Conservation (phyloP, 2,329 filamentous ascomycete species). For the Chrysoporthe deuterocubensis region DNA sequence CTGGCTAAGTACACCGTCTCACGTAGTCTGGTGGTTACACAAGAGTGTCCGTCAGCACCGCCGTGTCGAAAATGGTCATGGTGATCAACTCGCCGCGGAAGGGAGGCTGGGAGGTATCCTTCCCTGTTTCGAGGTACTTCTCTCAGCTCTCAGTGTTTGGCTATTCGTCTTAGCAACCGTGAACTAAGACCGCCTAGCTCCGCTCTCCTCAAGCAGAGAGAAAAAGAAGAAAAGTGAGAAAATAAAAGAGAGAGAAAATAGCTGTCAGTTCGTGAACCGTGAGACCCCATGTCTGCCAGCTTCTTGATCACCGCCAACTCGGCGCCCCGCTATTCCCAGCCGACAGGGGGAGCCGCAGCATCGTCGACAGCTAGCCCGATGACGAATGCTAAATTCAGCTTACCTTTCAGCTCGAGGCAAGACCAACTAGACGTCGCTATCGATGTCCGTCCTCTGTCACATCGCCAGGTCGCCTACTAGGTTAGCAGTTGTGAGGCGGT, state of each 20-base stretch:
- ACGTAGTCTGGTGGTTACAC: background rate
- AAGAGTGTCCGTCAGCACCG: conserved; percentile 5
- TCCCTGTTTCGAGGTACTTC: no score
- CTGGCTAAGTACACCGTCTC: background rate
- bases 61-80: background rate
- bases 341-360: background rate
- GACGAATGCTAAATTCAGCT: background rate
- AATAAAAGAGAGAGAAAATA: no score
- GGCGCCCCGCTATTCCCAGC: background rate
- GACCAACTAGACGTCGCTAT: background rate
- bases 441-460: background rate
- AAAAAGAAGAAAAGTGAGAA: no score
- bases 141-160: no score
- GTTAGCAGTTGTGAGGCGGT: background rate
- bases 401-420: background rate
- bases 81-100: background rate
- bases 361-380: background rate
- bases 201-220: no score
- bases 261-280: no score
- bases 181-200: no score
- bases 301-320: background rate
- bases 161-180: no score
- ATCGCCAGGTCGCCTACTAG: background rate
- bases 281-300: no score
- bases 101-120: no score